Base-by-base conservation (phyloP, 164 flowering plant species). In the Magnolia officinalis region DNA sequence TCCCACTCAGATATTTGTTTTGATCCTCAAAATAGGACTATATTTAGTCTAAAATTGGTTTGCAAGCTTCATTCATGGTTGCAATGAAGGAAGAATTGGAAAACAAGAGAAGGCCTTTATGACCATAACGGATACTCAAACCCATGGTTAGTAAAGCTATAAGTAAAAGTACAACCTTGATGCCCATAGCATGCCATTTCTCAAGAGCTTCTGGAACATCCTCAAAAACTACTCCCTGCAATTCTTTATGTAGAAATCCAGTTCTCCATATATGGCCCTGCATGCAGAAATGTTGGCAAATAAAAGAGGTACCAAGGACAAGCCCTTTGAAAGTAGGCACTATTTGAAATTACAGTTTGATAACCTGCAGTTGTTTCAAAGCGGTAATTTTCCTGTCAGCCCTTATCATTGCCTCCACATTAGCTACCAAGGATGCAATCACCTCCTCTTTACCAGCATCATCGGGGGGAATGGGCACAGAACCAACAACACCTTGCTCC, bases 261-360 rank as follows among this genome's bases (percentile, higher is more conserved):
- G 99, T 94, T 78, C 88, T 81, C 99, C 99, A 96, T 81, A 96
- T 90, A 81, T 92, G 99, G 78, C 99, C 98, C 99, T 96, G 86
- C 78, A 80, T 45, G 73, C 13, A 29, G 26, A 23, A 71, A 71
- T 67, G 18, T 18, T 31, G 16, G 24, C 20, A 58, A 59, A 51
- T 21, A 63, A 67, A 58, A 73, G 37, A 58, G 14, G 24, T 66
- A 64, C 14, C 37, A 7, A 72, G 23, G 71, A 63, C 29, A 55
- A 55, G 49, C 67, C 68, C 21, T 63, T 20, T n/a, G 45, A 37
- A 19, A 31, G 58, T 37, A 52, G 18, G 69, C 63, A 59, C 11
- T 49, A 23, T 74, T 67, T 4, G 24, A 5, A 73, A 70, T 50
- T 31, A 8, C 19, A 31, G 23, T 65, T 79, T 67, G 29, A 82